A percentile compares a stretch with the other conserved stretches of the same genome.
Evolutionary conservation across 768 basidiomycete genomes (phyloP).

Genomic region (Pulveroboletus sp.): DNA sequence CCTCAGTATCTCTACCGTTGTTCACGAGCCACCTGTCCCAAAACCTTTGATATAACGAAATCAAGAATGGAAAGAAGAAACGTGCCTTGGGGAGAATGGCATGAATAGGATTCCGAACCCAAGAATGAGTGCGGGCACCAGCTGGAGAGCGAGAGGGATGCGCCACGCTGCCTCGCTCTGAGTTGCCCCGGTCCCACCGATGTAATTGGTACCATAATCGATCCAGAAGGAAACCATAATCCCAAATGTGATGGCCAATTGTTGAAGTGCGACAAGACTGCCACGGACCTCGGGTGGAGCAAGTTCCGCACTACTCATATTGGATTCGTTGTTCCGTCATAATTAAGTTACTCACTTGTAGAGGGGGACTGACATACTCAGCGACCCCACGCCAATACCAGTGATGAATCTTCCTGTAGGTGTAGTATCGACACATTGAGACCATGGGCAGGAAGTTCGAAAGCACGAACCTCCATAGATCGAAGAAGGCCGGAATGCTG

Average conservation of each 20-base stretch:
- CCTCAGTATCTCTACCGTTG: constrained; percentile 72
- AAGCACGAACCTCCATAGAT: constrained; percentile 57
- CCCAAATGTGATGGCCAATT: constrained; percentile 77
- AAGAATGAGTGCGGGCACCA: constrained; percentile 69
- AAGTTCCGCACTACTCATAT: constrained; percentile 41
- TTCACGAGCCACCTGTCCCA: constrained; percentile 66
- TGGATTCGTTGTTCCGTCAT: neutral
- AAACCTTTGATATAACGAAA: neutral
- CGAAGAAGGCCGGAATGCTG: constrained; percentile 50
- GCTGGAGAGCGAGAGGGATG: constrained; percentile 68
- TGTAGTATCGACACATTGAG: neutral
- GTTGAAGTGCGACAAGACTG: constrained; percentile 75
- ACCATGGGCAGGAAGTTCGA: neutral
- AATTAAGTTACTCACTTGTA: constrained; percentile 48
- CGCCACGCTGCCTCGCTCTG: constrained; percentile 75
- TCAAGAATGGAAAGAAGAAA: neutral
- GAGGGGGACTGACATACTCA: constrained; percentile 80
- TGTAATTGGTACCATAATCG: constrained; percentile 59
- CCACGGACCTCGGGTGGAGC: constrained; percentile 81
- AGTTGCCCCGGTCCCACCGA: constrained; percentile 53
- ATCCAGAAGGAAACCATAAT: constrained; percentile 62
- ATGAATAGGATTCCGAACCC: constrained; percentile 69
- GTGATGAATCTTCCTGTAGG: constrained; percentile 61
- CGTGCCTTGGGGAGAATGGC: constrained; percentile 72
- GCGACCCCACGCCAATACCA: constrained; percentile 75